Conservation (phyloP, 108 stramenopile species). For the Nitzschia inconspicua region DNA sequence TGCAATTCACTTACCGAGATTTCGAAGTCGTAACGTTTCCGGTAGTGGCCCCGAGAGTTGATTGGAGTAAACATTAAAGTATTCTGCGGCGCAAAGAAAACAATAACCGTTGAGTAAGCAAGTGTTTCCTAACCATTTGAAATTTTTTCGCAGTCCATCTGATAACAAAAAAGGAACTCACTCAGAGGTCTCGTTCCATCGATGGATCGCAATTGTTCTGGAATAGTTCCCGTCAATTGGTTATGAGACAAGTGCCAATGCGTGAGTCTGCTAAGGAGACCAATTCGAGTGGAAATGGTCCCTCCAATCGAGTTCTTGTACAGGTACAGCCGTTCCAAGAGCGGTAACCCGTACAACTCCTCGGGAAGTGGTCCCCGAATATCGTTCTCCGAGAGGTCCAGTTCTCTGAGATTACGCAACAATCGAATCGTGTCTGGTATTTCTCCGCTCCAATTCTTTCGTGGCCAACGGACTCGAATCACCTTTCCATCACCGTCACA, state of each 20-base stretch:
- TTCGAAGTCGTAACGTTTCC: slow-evolving; percentile 8
- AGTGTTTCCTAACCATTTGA: neutral
- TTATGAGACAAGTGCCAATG: slow-evolving; percentile 21
- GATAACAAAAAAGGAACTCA: slow-evolving; percentile 11
- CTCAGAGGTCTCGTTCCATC: slow-evolving; percentile 3
- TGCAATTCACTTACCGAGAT: no score
- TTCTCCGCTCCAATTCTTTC: slow-evolving; percentile 29
- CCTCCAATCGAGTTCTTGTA: slow-evolving; percentile 24
- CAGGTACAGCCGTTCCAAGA: slow-evolving; percentile 7
- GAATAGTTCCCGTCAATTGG: slow-evolving; percentile 18
- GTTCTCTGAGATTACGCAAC: neutral
- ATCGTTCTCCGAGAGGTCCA: slow-evolving; percentile 25
- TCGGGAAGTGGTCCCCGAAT: slow-evolving; percentile 15
- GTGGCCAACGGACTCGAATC: slow-evolving; percentile 26
- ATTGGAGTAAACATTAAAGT: slow-evolving; percentile 31
- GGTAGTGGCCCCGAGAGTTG: slow-evolving; percentile 39
- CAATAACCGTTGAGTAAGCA: neutral
- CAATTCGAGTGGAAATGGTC: slow-evolving; percentile 15
- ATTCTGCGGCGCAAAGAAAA: slow-evolving; percentile 13
- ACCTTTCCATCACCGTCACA: slow-evolving; percentile 49
- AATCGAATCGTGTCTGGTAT: slow-evolving; percentile 12
- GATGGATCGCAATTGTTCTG: slow-evolving; percentile 7
- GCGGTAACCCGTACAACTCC: slow-evolving; percentile 5
- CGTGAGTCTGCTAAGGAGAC: slow-evolving; percentile 9
- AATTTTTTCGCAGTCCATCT: neutral